Evolutionary conservation across 768 basidiomycete species (phyloP).

Genomic region (Lentinula raphanica): DNA sequence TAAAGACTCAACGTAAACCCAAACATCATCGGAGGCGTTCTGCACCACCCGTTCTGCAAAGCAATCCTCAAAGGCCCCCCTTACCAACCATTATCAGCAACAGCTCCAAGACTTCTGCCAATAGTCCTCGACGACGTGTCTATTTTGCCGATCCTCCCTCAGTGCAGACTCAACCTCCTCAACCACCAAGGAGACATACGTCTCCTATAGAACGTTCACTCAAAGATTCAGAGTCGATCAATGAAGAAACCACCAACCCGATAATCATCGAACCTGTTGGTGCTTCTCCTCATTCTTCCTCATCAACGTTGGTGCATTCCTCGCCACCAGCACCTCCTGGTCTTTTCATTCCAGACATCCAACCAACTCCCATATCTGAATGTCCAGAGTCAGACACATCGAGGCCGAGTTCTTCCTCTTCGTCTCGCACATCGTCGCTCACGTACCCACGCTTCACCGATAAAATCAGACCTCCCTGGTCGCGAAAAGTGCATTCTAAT

Average conservation of each 20-base stretch:
- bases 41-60: conserved; percentile 15
- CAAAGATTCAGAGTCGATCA: background rate
- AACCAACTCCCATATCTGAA: conserved; percentile 8
- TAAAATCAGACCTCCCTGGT: background rate
- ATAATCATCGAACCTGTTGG: background rate
- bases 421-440: conserved; percentile 4
- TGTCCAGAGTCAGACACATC: conserved; percentile 7
- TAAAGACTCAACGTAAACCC: conserved; percentile 13
- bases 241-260: background rate
- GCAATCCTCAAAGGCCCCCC: background rate
- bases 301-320: conserved; percentile 15
- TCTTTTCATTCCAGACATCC: conserved; percentile 11
- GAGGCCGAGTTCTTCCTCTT: background rate
- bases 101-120: conserved; percentile 2
- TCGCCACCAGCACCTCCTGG: background rate
- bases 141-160: conserved; percentile 16
- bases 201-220: conserved; percentile 13
- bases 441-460: conserved; percentile 2
- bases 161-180: background rate
- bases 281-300: conserved; percentile 17
- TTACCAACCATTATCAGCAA: background rate
- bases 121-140: conserved; percentile 11
- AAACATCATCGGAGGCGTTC: conserved; percentile 17
- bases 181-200: conserved; percentile 15
- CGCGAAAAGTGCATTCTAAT: background rate